These are phyloP conservation scores for Didymella pomorum DNA, from an alignment of 2,329 filamentous ascomycete genomes.

Conservation along the genomic window DNA sequence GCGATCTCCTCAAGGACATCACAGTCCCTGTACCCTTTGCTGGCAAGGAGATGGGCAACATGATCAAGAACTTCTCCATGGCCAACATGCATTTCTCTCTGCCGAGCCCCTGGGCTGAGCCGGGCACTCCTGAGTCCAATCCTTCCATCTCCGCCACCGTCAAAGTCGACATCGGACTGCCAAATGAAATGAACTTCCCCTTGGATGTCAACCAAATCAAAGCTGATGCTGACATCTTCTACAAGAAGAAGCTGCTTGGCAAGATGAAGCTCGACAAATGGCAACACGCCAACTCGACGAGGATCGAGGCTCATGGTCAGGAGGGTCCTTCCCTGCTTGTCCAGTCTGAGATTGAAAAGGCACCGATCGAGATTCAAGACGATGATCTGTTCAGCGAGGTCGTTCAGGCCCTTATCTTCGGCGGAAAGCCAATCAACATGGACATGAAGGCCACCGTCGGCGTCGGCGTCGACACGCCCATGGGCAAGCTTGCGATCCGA, in stretches of 20 bases:
- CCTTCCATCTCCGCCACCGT: conserved; percentile 86
- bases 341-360: conserved; percentile 76
- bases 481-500: conserved; percentile 82
- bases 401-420: conserved; percentile 81
- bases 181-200: conserved; percentile 85
- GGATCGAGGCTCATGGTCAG: conserved; percentile 64
- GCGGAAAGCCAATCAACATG: conserved; percentile 72
- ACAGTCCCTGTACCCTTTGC: conserved; percentile 86
- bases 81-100: conserved; percentile 85
- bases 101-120: conserved; percentile 80
- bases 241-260: conserved; percentile 79
- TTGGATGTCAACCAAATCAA: conserved; percentile 79
- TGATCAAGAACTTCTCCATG: conserved; percentile 88
- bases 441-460: conserved; percentile 82
- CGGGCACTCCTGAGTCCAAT: conserved; percentile 73
- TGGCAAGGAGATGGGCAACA: conserved; percentile 78
- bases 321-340: conserved; percentile 74
- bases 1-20: conserved; percentile 79
- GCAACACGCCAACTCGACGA: conserved; percentile 85
- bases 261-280: conserved; percentile 80
- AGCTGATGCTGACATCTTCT: conserved; percentile 82
- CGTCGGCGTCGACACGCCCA: conserved; percentile 79
- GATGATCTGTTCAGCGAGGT: conserved; percentile 80
- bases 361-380: conserved; percentile 83
- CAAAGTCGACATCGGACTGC: conserved; percentile 78